Conservation (phyloP, 2,329 filamentous ascomycete species). For the Penicillium sp. region DNA sequence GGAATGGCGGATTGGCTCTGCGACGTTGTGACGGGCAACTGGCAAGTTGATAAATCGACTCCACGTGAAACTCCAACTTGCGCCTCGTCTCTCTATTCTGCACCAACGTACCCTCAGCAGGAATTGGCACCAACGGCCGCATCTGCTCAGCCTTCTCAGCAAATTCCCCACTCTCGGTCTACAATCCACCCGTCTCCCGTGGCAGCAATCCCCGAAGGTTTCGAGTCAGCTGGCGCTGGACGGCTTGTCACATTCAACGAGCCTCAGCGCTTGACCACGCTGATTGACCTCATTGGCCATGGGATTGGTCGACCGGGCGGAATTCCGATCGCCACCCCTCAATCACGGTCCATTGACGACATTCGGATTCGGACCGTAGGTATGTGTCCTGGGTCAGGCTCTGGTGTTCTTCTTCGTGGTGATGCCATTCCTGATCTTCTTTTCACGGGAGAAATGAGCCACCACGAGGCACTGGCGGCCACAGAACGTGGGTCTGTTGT, state of each 20-base stretch:
- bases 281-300: constrained; percentile 58
- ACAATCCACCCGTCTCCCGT: constrained; percentile 48
- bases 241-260: constrained; percentile 52
- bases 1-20: constrained; percentile 94
- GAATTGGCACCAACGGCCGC: constrained; percentile 27
- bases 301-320: constrained; percentile 62
- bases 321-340: constrained; percentile 59
- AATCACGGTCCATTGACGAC: constrained; percentile 50
- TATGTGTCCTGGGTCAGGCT: constrained; percentile 85
- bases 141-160: constrained; percentile 26
- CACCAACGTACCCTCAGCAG: constrained; percentile 37
- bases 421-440: constrained; percentile 61
- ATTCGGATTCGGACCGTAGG: constrained; percentile 64
- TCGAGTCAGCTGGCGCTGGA: constrained; percentile 54
- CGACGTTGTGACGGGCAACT: constrained; percentile 64
- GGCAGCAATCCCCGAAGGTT: constrained; percentile 30
- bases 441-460: constrained; percentile 87
- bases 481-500: constrained; percentile 79
- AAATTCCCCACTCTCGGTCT: constrained; percentile 45
- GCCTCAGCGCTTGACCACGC: constrained; percentile 48
- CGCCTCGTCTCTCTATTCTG: constrained; percentile 34
- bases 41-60: constrained; percentile 11
- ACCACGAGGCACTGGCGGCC: constrained; percentile 83
- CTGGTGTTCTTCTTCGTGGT: constrained; percentile 60
- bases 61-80: constrained; percentile 11